Base-by-base conservation (phyloP, 2,329 filamentous ascomycete genomes). In the Ophiostoma himal-ulmi region DNA sequence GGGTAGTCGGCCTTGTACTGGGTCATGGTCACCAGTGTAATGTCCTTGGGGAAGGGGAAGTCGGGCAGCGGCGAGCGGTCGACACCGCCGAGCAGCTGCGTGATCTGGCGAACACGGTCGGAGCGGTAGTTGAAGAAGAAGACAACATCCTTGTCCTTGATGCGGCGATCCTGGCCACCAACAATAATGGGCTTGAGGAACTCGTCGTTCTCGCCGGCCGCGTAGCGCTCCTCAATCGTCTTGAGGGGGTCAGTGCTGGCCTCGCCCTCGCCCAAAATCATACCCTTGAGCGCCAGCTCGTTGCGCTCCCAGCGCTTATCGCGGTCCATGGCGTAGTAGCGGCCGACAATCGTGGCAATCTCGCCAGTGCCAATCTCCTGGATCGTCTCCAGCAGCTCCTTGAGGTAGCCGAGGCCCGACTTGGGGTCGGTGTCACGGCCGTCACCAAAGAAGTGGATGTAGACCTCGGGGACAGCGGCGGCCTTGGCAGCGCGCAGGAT, bases 71-170 rank as follows among this genome's bases (percentile, higher is more conserved):
- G 93, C 34, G 93, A 96, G 77, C 93, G 92, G 83, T 99, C 95
- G 78, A 94, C 89, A 79, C 91, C 91, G 76, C 95, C 95, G 70
- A 99, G 84, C 64, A 99, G 86, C 83, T 98, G 95, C 68, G 93
- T 96, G 79, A 99, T 91, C 81, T 99, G 95, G 76, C 95, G 92
- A 69, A 94, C 94, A 80, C 95, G 94, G 80, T 99, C 95, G 71
- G 95, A 98, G 78, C 95, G 93, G 86, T 99, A 99, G 89, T 99
- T 99, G 91, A 99, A 99, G 88, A 98, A 98, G 88, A 98, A 98
- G 77, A 98, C 87, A 69, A 93, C 94, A 79, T 99, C 95, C 75
- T 91, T 86, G 78, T 98, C 93, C 84, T 97, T 89, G 78, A 99
- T 89, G 76, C 95, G 91, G 73, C 86, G 85, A 77, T 96, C 91